These are phyloP conservation scores for Saururus chinensis DNA, from an alignment of 164 flowering plant genomes.

Conservation along the genomic window DNA sequence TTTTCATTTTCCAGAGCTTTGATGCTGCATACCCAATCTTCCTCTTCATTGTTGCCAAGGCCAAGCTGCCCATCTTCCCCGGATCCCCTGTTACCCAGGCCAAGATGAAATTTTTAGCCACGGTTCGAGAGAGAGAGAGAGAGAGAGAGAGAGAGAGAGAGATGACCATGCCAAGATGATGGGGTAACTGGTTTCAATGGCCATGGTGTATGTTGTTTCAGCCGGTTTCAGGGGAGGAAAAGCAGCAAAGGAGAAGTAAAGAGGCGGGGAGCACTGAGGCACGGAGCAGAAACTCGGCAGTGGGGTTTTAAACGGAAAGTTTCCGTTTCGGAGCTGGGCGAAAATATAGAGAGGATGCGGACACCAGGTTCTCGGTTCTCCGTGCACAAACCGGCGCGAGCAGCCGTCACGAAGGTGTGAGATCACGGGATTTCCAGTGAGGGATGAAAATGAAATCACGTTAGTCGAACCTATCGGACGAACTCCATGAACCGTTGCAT, in stretches of 20 bases:
- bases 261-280: no score
- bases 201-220: constrained; percentile 3
- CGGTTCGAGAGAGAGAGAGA: background rate
- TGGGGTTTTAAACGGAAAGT: no score
- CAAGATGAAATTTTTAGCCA: background rate
- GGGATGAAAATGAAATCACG: no score
- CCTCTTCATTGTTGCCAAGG: constrained; percentile 74
- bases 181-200: constrained; percentile 7
- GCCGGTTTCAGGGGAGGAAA: background rate
- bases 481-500: no score
- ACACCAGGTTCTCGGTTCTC: no score
- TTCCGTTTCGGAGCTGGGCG: no score
- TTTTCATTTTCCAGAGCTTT: constrained; percentile 35
- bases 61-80: constrained; percentile 99
- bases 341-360: no score
- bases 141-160: background rate
- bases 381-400: no score
- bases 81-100: constrained; percentile 64
- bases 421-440: no score
- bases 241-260: background rate
- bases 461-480: no score
- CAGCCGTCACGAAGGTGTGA: no score
- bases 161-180: constrained; percentile 27
- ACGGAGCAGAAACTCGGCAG: no score
- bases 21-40: constrained; percentile 65